Evolutionary conservation across 1,284 basidiomycete genomes (phyloP).

Genomic region (Mycosarcoma mackinlayi): DNA sequence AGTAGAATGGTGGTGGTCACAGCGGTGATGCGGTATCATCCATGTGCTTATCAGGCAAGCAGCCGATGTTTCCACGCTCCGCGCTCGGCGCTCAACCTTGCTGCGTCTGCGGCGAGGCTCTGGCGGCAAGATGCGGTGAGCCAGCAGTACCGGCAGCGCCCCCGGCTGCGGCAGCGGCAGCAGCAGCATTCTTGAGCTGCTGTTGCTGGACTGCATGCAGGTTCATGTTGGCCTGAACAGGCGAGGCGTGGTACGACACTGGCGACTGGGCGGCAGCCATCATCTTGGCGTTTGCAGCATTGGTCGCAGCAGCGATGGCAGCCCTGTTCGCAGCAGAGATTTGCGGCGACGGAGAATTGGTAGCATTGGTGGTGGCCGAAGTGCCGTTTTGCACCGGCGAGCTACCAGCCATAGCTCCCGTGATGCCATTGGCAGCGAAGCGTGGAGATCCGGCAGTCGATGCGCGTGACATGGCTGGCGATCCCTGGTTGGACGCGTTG

Average conservation of each 20-base stretch:
- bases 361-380: conserved; percentile 33
- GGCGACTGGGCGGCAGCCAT: conserved; percentile 39
- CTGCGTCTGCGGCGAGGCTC: conserved; percentile 45
- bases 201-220: conserved; percentile 42
- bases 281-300: conserved; percentile 44
- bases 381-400: conserved; percentile 40
- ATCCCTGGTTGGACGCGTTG: conserved; percentile 42
- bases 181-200: conserved; percentile 44
- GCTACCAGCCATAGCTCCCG: conserved; percentile 31
- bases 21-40: too few species aligned
- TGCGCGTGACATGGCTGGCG: conserved; percentile 49
- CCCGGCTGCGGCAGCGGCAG: conserved; percentile 39
- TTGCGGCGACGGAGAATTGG: conserved; percentile 50
- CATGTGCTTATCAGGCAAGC: too few species aligned
- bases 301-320: conserved; percentile 43
- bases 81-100: conserved; percentile 19
- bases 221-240: conserved; percentile 39
- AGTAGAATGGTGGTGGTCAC: conserved; percentile 19
- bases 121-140: conserved; percentile 31
- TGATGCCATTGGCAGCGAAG: conserved; percentile 43
- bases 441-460: conserved; percentile 48
- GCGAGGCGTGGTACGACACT: conserved; percentile 41
- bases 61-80: not conserved
- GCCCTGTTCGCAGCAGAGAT: conserved; percentile 48
- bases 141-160: conserved; percentile 26